Evolutionary conservation across 169 alveolate genomes (phyloP).

Genomic region (Plasmodium gonderi): DNA sequence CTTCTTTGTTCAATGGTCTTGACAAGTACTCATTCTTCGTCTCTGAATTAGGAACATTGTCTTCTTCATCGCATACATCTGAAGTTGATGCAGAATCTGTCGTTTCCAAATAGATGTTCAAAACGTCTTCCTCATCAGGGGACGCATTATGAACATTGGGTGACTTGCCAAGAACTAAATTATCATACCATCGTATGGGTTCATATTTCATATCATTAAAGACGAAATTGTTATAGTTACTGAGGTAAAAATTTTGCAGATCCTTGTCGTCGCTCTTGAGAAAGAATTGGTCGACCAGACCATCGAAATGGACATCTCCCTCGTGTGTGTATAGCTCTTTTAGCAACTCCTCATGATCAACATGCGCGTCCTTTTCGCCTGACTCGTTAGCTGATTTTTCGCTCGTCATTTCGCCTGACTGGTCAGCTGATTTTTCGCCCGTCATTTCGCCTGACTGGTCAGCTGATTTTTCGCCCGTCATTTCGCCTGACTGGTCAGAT

Average conservation of each 20-base stretch:
- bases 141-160: neutral
- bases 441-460: too few species aligned
- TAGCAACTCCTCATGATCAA: neutral
- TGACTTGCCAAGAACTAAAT: neutral
- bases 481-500: too few species aligned
- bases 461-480: too few species aligned
- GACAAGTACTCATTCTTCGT: too few species aligned
- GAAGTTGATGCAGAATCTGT: neutral
- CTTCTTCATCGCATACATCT: neutral
- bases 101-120: neutral
- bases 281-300: neutral
- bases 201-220: neutral
- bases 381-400: too few species aligned
- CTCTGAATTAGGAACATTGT: too few species aligned
- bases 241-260: slow-evolving; percentile 1
- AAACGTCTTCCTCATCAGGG: neutral
- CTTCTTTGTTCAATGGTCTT: too few species aligned
- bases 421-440: too few species aligned
- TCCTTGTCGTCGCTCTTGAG: neutral
- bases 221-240: slow-evolving; percentile 10
- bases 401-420: too few species aligned
- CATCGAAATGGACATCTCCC: neutral
- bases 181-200: slow-evolving; percentile 28
- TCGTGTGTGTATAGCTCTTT: neutral
- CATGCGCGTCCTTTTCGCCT: neutral